Evolutionary conservation across 1,139 yeast species (phyloP).

Genomic region (Debaryomycetaceae sp.): DNA sequence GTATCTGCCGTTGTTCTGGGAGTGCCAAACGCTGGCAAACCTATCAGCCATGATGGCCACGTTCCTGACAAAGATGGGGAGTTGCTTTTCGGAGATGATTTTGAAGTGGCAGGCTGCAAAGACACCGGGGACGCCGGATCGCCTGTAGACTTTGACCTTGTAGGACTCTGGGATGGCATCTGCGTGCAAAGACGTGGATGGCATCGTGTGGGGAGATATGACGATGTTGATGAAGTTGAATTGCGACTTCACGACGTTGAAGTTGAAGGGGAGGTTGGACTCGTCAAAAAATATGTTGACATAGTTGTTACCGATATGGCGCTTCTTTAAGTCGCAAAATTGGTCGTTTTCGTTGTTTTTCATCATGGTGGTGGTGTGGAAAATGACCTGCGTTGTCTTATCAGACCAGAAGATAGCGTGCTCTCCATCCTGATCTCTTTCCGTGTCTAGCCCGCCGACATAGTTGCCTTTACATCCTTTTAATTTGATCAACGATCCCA

Average conservation of each 20-base stretch:
- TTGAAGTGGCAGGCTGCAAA: constrained; percentile 77
- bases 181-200: constrained; percentile 2
- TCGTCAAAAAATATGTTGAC: constrained; percentile 82
- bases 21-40: constrained; percentile 75
- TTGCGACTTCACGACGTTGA: constrained; percentile 71
- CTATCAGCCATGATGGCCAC: constrained; percentile 64
- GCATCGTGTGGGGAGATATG: constrained; percentile 56
- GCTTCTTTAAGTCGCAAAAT: constrained; percentile 57
- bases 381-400: constrained; percentile 67
- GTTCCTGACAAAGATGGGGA: constrained; percentile 65
- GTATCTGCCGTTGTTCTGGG: constrained; percentile 44
- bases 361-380: constrained; percentile 83
- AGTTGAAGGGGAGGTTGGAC: constrained; percentile 60
- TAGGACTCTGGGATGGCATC: constrained; percentile 28
- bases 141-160: constrained; percentile 61
- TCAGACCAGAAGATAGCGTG: constrained; percentile 74
- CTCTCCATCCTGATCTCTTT: constrained; percentile 68
- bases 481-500: constrained; percentile 61
- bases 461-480: constrained; percentile 56
- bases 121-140: constrained; percentile 71
- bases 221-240: constrained; percentile 82
- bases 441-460: constrained; percentile 78
- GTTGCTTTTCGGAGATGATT: constrained; percentile 55
- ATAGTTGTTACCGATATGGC: constrained; percentile 84
- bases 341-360: constrained; percentile 47